phyloP scores from a whole-genome alignment of 2,329 filamentous ascomycete species.

The Gaeumannomyces tritici region DNA sequence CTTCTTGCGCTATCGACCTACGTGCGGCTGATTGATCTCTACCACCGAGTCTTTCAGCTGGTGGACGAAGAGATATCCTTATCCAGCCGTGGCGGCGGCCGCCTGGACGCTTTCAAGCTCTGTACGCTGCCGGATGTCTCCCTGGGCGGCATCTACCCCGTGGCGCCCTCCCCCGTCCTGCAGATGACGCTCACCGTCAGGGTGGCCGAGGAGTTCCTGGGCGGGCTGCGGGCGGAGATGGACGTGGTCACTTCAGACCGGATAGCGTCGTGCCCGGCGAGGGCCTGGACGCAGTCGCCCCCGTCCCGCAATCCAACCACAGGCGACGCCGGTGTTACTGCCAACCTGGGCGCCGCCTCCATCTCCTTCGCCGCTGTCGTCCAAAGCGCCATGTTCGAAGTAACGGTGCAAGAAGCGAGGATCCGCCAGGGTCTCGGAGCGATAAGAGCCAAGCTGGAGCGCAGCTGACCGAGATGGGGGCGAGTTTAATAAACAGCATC shows the following conservation, averaged over 20 bases:
- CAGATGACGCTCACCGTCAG: slow-evolving; percentile 32
- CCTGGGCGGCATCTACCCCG: slow-evolving; percentile 25
- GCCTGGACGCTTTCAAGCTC: slow-evolving; percentile 17
- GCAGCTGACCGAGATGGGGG: not conserved
- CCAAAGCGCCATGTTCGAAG: not conserved
- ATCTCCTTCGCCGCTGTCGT: not conserved
- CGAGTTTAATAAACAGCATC: not conserved
- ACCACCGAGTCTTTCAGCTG: slow-evolving; percentile 26
- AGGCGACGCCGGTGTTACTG: not conserved
- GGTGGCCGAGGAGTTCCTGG: slow-evolving; percentile 30
- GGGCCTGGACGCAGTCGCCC: not conserved
- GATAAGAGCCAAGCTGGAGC: not conserved
- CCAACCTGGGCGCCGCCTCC: not conserved
- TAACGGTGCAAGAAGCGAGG: not conserved
- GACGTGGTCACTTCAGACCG: not conserved
- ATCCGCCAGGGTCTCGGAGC: not conserved
- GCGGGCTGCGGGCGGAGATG: slow-evolving; percentile 14
- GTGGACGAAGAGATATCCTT: slow-evolving; percentile 22
- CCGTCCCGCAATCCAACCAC: no score
- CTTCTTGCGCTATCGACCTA: slow-evolving; percentile 29
- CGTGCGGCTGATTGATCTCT: slow-evolving; percentile 28
- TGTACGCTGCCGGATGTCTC: slow-evolving; percentile 31
- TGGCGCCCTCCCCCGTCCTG: slow-evolving; percentile 27
- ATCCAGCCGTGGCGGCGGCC: slow-evolving; percentile 12
- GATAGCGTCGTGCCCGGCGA: no score